A percentile compares a stretch with the other conserved stretches of the same genome.
These are phyloP conservation scores for Cairneyella variabilis DNA, from an alignment of 495 filamentous ascomycete species.

Conservation along the genomic window DNA sequence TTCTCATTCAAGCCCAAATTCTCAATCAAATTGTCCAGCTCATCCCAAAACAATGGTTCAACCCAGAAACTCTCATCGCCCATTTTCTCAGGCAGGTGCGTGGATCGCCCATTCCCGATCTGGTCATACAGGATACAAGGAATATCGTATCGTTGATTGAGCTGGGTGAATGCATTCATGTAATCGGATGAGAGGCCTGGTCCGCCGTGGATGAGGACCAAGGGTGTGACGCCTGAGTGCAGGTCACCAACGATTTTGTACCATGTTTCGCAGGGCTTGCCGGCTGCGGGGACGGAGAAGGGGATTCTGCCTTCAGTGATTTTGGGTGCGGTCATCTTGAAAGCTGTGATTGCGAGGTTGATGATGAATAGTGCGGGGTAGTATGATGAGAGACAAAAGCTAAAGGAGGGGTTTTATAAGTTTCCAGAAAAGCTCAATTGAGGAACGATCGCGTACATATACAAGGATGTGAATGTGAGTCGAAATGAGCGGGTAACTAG, in stretches of 20 bases:
- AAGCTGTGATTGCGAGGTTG: no score
- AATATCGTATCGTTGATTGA: constrained; percentile 19
- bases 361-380: no score
- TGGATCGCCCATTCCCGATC: constrained; percentile 43
- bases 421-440: no score
- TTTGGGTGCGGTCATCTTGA: background rate
- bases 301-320: constrained; percentile 3
- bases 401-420: no score
- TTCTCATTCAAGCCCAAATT: constrained; percentile 31
- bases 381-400: no score
- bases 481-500: no score
- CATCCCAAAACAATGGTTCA: constrained; percentile 38
- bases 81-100: constrained; percentile 38
- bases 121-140: constrained; percentile 53
- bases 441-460: no score
- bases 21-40: constrained; percentile 45
- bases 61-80: constrained; percentile 46
- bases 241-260: constrained; percentile 39
- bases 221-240: constrained; percentile 21
- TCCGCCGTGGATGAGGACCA: constrained; percentile 39
- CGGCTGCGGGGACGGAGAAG: constrained; percentile 34
- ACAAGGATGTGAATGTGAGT: no score
- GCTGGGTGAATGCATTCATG: constrained; percentile 31
- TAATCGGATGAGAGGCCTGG: constrained; percentile 36
- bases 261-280: constrained; percentile 42